These are phyloP conservation scores for Calonectria leucothoes DNA, from an alignment of 2,329 filamentous ascomycete species.

Conservation along the genomic window DNA sequence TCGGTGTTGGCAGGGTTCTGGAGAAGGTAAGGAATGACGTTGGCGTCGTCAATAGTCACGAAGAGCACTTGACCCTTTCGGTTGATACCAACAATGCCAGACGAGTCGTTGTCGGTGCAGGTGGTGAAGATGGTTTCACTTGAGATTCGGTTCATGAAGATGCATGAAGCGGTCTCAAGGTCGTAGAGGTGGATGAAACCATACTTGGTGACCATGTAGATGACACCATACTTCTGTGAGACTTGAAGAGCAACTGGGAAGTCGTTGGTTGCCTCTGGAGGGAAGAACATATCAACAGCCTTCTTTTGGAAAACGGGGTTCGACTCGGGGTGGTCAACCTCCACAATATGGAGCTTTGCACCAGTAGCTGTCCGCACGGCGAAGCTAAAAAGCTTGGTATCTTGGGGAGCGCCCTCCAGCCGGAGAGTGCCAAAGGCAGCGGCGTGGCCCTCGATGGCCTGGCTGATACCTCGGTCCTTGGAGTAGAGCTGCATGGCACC, in stretches of 20 bases:
- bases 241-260: slow-evolving; percentile 99
- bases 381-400: slow-evolving; percentile 97
- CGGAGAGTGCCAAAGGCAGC: slow-evolving; percentile 92
- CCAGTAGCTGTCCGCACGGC: slow-evolving; percentile 90
- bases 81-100: slow-evolving; percentile 94
- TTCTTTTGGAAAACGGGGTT: slow-evolving; percentile 96
- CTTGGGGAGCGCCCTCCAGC: slow-evolving; percentile 87
- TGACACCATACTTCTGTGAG: slow-evolving; percentile 94
- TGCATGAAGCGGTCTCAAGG: slow-evolving; percentile 92
- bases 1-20: slow-evolving; percentile 95
- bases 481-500: slow-evolving; percentile 98
- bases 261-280: slow-evolving; percentile 92
- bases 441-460: slow-evolving; percentile 97
- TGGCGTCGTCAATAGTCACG: slow-evolving; percentile 92
- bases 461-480: slow-evolving; percentile 94
- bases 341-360: slow-evolving; percentile 96
- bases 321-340: slow-evolving; percentile 91
- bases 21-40: slow-evolving; percentile 92
- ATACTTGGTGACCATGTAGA: slow-evolving; percentile 98
- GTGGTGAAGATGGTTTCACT: slow-evolving; percentile 99
- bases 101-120: slow-evolving; percentile 82
- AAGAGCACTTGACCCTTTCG: slow-evolving; percentile 96
- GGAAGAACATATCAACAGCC: slow-evolving; percentile 98
- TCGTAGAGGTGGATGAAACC: slow-evolving; percentile 99
- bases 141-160: slow-evolving; percentile 99